Evolutionary conservation across 2,329 filamentous ascomycete genomes (phyloP).

Genomic region (Aspergillus quadricinctus): DNA sequence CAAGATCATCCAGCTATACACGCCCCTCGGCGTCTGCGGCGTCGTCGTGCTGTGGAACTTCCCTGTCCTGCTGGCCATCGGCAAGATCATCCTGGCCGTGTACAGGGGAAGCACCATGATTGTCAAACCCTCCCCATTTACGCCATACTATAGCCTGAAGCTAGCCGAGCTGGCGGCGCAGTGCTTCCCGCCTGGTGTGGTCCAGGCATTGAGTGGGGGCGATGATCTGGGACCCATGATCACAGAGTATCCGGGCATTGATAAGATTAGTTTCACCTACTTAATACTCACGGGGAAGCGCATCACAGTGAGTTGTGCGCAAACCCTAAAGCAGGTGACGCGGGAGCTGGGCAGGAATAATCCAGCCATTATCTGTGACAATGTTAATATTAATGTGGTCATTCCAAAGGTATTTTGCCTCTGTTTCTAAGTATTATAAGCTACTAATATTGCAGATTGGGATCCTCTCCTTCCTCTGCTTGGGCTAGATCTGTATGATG

Average conservation of each 20-base stretch:
- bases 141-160: constrained; percentile 55
- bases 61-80: constrained; percentile 38
- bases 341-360: constrained; percentile 55
- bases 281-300: constrained; percentile 49
- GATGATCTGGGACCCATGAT: constrained; percentile 52
- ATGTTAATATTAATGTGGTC: constrained; percentile 48
- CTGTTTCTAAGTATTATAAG: no score
- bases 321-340: constrained; percentile 52
- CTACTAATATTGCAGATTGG: constrained; percentile 33
- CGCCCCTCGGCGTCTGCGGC: constrained; percentile 40
- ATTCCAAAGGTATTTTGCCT: constrained; percentile 31
- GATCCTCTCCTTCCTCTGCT: constrained; percentile 49
- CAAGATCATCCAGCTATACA: constrained; percentile 30
- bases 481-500: constrained; percentile 53
- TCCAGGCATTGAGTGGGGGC: constrained; percentile 54
- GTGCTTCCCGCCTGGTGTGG: constrained; percentile 51
- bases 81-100: constrained; percentile 50
- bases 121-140: constrained; percentile 48
- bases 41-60: constrained; percentile 61
- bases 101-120: constrained; percentile 54
- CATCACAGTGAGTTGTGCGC: constrained; percentile 48
- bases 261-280: constrained; percentile 58
- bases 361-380: constrained; percentile 50
- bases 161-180: constrained; percentile 48
- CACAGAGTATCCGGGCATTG: constrained; percentile 51